A percentile compares a stretch with the other conserved stretches of the same genome.
These are phyloP conservation scores for Pseudogymnoascus sp. DNA, from an alignment of 2,329 filamentous ascomycete genomes.

Conservation along the genomic window DNA sequence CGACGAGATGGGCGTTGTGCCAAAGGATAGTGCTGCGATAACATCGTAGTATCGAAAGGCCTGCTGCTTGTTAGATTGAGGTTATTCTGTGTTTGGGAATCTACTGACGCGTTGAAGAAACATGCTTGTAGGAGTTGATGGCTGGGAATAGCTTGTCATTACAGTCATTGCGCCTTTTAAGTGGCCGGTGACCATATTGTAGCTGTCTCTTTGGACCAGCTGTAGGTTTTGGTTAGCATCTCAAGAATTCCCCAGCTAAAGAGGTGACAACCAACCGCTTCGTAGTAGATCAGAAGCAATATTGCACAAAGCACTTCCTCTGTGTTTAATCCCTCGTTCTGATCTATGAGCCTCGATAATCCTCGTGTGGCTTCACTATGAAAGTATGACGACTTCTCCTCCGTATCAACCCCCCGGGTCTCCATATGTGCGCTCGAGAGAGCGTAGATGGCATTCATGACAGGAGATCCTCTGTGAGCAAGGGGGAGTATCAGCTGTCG, in stretches of 20 bases:
- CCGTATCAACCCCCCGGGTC: constrained; percentile 45
- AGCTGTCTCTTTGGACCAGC: constrained; percentile 52
- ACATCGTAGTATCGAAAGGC: constrained; percentile 39
- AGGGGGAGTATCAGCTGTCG: constrained; percentile 55
- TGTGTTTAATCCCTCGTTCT: constrained; percentile 39
- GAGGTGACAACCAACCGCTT: constrained; percentile 42
- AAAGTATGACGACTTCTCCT: constrained; percentile 49
- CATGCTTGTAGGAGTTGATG: constrained; percentile 42
- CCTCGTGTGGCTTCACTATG: constrained; percentile 53
- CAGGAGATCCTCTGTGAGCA: constrained; percentile 44
- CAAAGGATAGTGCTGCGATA: neutral
- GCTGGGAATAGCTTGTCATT: constrained; percentile 41
- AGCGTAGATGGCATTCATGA: constrained; percentile 80
- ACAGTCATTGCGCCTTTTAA: constrained; percentile 54
- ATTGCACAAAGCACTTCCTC: constrained; percentile 54
- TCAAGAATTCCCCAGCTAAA: neutral
- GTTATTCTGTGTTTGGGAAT: neutral
- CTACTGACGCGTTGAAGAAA: constrained; percentile 50
- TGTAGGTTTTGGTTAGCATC: constrained; percentile 26
- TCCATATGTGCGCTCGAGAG: constrained; percentile 77
- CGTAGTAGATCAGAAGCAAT: constrained; percentile 54
- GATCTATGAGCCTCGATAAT: constrained; percentile 47
- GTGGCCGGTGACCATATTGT: constrained; percentile 53
- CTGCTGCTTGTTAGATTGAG: constrained; percentile 31
- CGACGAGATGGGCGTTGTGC: neutral